Evolutionary conservation across 2,329 filamentous ascomycete species (phyloP), one percentile per base, ranked within the genome.

Genomic region (Tolypocladium cylindrosporum): DNA sequence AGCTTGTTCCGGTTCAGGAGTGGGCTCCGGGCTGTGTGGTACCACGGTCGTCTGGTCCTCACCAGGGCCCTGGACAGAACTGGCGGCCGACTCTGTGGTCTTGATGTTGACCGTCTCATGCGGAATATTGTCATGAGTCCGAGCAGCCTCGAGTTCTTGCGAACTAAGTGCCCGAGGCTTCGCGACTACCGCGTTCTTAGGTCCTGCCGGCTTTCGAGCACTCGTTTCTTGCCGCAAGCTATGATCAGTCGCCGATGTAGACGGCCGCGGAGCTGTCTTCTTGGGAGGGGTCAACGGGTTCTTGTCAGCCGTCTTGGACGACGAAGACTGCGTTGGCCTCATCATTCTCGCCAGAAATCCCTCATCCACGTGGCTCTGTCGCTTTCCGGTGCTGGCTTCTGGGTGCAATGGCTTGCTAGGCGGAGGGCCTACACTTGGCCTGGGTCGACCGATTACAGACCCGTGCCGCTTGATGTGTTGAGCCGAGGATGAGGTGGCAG

Each of bases 281-380:
- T 75, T 73, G 0, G 81, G 80, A 2, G 81, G 80, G 0, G 80
- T 81, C 0, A 72, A 62, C 2, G 77, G 72, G 1, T 69, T 69
- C 72, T 89, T 90, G 6, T 89, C 87, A 3, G 82, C 75, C 0
- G 81, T 80, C 73, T 90, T 91, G 61, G 79, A 85, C 10, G 86
- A 80, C 6, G 86, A 90, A 52, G 83, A 77, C 51, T 87, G 82
- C 0, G 89, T 92, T 2, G 89, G 89, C 45, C 88, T 79, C 84
- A 87, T 91, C 88, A 92, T 91, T 56, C 89, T 83, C n/a, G 87
- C 88, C 34, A 92, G 74, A 72, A 92, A 92, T 16, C 84, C 73
- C 62, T 89, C 86, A 62, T 90, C 86, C 1, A 88, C 77, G 21
- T 81, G 80, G 53, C 76, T 77, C 34, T 80, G 75, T 60, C 78